Evolutionary conservation across 495 filamentous ascomycete species (phyloP).

Genomic region (Paragyromitra xinjiangensis): DNA sequence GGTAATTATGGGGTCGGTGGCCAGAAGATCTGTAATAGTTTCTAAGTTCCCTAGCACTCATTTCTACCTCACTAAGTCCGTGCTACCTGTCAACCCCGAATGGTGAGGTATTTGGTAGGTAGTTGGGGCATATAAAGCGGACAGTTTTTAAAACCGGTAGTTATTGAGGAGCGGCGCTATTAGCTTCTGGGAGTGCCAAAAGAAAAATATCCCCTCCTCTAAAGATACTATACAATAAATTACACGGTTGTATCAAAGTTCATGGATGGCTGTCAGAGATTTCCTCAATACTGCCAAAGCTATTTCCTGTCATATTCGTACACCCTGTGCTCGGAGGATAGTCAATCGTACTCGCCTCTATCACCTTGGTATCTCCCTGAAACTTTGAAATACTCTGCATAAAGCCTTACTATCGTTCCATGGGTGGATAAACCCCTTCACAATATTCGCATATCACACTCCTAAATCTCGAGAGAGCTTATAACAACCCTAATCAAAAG

Average conservation of each 20-base stretch:
- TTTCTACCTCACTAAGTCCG: too few species aligned
- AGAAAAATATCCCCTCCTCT: neutral
- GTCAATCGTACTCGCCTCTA: neutral
- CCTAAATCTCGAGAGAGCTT: neutral
- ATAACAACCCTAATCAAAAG: neutral
- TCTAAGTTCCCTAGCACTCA: too few species aligned
- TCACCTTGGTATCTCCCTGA: neutral
- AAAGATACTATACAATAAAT: neutral
- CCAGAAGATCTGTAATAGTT: too few species aligned
- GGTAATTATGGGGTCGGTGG: too few species aligned
- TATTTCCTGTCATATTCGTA: neutral
- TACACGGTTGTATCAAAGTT: too few species aligned
- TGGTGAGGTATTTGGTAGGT: too few species aligned
- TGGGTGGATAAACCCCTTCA: neutral
- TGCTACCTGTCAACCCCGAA: too few species aligned
- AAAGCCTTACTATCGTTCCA: neutral
- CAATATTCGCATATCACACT: neutral
- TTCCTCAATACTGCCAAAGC: neutral
- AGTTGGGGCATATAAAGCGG: too few species aligned
- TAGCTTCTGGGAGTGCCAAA: too few species aligned
- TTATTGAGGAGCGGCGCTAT: too few species aligned
- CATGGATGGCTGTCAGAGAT: neutral
- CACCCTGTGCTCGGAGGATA: neutral
- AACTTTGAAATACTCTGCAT: neutral
- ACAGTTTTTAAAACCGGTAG: too few species aligned